phyloP scores from a whole-genome alignment of 2,329 filamentous ascomycete genomes.

The Huntiella moniliformis region DNA sequence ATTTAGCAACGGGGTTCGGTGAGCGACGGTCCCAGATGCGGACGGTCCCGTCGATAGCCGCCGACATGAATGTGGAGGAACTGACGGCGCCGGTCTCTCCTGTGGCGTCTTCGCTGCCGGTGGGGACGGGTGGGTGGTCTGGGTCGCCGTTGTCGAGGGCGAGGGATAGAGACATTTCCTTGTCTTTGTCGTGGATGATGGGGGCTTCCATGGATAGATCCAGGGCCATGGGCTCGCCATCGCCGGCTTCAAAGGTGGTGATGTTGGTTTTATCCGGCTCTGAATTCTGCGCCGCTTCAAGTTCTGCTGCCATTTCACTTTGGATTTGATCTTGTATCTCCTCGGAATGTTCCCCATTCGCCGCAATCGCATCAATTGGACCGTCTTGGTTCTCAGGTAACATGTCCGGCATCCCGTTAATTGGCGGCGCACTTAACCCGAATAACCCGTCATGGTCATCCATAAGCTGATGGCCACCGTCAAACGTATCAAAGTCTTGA shows the following conservation, averaged over 20 bases:
- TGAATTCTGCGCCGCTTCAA: no score
- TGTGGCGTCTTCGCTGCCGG: conserved; percentile 7
- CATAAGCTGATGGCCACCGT: not conserved
- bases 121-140: not conserved
- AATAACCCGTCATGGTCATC: conserved; percentile 2
- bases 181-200: not conserved
- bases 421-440: not conserved
- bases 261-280: no score
- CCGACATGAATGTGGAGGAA: conserved; percentile 69
- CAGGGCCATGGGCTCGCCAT: conserved; percentile 1
- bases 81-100: conserved; percentile 32
- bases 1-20: conserved; percentile 57
- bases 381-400: no score
- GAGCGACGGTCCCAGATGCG: conserved; percentile 85
- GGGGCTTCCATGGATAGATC: not conserved
- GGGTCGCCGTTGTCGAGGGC: conserved; percentile 1
- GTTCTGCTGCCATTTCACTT: no score
- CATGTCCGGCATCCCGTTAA: no score
- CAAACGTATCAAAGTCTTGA: conserved; percentile 37
- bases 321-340: no score
- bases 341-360: no score
- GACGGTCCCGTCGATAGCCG: conserved; percentile 70
- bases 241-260: no score
- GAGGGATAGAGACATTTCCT: not conserved
- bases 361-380: no score